phyloP scores from a whole-genome alignment of 2,329 filamentous ascomycete species.

The Fusarium sp. region DNA sequence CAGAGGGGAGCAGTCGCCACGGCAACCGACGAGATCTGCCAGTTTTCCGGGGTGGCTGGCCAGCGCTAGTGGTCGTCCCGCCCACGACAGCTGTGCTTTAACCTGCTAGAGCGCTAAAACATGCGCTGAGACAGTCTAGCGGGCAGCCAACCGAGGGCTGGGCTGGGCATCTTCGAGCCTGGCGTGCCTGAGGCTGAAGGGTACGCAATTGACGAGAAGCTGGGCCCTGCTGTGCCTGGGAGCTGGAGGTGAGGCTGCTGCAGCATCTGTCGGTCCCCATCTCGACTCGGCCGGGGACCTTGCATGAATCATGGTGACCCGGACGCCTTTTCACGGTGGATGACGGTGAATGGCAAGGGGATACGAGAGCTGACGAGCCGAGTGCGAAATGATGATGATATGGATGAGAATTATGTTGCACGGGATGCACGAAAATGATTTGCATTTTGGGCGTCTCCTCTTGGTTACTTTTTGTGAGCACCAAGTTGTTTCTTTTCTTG shows the following conservation, averaged over 20 bases:
- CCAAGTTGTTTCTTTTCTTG: not conserved
- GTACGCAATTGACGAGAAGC: not conserved
- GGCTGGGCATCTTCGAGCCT: not conserved
- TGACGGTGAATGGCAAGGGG: slow-evolving; percentile 21
- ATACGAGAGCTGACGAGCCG: slow-evolving; percentile 2
- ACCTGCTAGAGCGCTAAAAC: slow-evolving; percentile 14
- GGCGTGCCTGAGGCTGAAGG: not conserved
- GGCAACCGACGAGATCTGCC: slow-evolving; percentile 13
- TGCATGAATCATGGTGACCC: slow-evolving; percentile 31
- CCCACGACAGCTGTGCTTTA: slow-evolving; percentile 16
- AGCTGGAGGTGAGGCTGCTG: slow-evolving; percentile 21
- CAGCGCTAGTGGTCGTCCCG: slow-evolving; percentile 29
- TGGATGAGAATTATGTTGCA: slow-evolving; percentile 6
- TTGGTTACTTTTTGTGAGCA: not conserved
- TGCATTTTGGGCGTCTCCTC: not conserved
- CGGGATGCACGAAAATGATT: not conserved
- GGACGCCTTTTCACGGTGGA: slow-evolving; percentile 6
- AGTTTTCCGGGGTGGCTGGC: slow-evolving; percentile 2
- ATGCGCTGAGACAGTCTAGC: slow-evolving; percentile 14
- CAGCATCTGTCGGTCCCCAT: slow-evolving; percentile 22
- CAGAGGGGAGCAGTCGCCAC: slow-evolving; percentile 15
- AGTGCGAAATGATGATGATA: slow-evolving; percentile 14
- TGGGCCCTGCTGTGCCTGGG: not conserved
- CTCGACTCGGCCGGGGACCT: slow-evolving; percentile 14
- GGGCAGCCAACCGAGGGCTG: not conserved